phyloP scores from a whole-genome alignment of 2,329 filamentous ascomycete species.

The Talaromyces sp. region DNA sequence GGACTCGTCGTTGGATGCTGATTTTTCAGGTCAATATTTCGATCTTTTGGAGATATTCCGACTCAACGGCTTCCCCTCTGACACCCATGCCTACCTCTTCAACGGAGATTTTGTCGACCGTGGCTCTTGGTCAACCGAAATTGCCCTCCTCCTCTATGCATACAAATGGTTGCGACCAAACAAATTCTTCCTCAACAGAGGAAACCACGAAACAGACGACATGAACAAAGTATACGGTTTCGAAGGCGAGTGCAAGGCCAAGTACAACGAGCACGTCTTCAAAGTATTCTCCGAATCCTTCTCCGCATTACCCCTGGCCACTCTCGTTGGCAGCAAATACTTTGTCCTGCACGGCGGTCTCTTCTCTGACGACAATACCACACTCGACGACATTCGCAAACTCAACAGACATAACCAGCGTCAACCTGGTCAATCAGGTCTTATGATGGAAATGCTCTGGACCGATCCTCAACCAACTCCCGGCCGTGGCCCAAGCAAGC shows the following conservation, averaged over 20 bases:
- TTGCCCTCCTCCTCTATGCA: constrained; percentile 86
- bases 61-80: constrained; percentile 77
- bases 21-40: constrained; percentile 77
- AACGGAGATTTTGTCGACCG: constrained; percentile 98
- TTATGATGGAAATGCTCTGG: constrained; percentile 99
- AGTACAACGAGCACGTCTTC: constrained; percentile 94
- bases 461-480: constrained; percentile 86
- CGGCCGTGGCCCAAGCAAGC: constrained; percentile 90
- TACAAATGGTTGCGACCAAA: constrained; percentile 93
- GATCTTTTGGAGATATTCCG: constrained; percentile 95
- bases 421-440: constrained; percentile 84
- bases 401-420: constrained; percentile 85
- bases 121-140: constrained; percentile 97
- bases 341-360: constrained; percentile 91
- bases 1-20: neutral
- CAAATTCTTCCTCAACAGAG: constrained; percentile 90
- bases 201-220: constrained; percentile 98
- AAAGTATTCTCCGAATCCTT: constrained; percentile 98
- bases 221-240: constrained; percentile 99
- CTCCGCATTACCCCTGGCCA: constrained; percentile 87
- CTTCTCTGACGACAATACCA: constrained; percentile 89
- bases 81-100: constrained; percentile 91
- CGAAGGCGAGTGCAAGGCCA: constrained; percentile 95
- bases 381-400: constrained; percentile 89
- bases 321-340: constrained; percentile 84